These are phyloP conservation scores for Aspergillus luchuensis DNA, from an alignment of 2,329 filamentous ascomycete species.

Conservation along the genomic window DNA sequence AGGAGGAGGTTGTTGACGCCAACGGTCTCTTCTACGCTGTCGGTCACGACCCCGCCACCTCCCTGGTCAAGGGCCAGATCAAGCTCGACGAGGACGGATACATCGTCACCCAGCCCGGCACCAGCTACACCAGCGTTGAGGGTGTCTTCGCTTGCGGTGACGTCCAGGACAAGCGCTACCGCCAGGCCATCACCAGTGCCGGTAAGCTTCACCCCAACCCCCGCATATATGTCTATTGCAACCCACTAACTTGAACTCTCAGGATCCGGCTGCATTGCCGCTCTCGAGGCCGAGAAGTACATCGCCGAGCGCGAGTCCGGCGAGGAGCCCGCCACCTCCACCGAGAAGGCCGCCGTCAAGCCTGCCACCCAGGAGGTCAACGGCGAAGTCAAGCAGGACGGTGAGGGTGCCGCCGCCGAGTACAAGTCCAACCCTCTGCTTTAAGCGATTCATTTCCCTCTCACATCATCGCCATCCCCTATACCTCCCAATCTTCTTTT, in stretches of 20 bases:
- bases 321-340: conserved; percentile 47
- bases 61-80: conserved; percentile 87
- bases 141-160: conserved; percentile 97
- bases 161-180: conserved; percentile 97
- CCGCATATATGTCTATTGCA: not conserved
- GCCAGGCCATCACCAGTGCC: conserved; percentile 96
- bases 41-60: conserved; percentile 90
- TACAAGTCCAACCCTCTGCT: conserved; percentile 67
- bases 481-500: not conserved
- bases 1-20: conserved; percentile 80
- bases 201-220: conserved; percentile 58
- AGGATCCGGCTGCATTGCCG: conserved; percentile 94
- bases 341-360: conserved; percentile 14
- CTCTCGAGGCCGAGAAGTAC: conserved; percentile 93
- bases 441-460: conserved; percentile 39
- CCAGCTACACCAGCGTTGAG: conserved; percentile 80
- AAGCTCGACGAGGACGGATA: conserved; percentile 89
- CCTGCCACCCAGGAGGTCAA: no score
- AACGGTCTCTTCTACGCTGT: conserved; percentile 97
- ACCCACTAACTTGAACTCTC: conserved; percentile 23
- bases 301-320: conserved; percentile 71
- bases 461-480: not conserved
- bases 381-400: not conserved
- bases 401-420: conserved; percentile 50
- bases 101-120: conserved; percentile 84